Evolutionary conservation across 2,329 filamentous ascomycete genomes (phyloP).

Genomic region (Aspergillus pseudoglaucus): DNA sequence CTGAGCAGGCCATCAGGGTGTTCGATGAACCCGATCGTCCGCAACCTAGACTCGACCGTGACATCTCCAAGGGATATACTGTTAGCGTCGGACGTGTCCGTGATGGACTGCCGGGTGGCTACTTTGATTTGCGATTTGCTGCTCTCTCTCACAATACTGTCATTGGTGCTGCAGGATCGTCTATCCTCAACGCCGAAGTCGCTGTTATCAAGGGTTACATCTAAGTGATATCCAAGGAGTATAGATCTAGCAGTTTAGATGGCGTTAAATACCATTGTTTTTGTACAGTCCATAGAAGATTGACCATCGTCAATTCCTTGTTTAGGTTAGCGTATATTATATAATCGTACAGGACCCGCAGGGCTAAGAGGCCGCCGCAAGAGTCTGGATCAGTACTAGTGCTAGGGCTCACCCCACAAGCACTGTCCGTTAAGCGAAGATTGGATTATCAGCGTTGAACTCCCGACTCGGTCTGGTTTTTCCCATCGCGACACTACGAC

Average conservation of each 20-base stretch:
- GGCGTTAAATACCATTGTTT: conserved; percentile 10
- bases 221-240: conserved; percentile 31
- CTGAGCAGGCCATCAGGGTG: conserved; percentile 71
- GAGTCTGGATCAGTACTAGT: conserved; percentile 20
- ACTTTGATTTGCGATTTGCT: conserved; percentile 94
- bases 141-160: conserved; percentile 88
- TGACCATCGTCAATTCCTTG: conserved; percentile 4
- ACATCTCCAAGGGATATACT: conserved; percentile 78
- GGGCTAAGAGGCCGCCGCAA: background rate
- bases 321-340: conserved; percentile 4
- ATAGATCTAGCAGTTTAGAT: conserved; percentile 9
- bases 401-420: conserved; percentile 25
- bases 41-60: conserved; percentile 82
- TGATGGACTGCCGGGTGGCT: conserved; percentile 70
- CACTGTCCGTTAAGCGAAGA: conserved; percentile 28
- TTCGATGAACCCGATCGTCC: conserved; percentile 87
- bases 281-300: conserved; percentile 1
- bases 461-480: conserved; percentile 15
- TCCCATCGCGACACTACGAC: conserved; percentile 31
- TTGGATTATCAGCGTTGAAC: conserved; percentile 14
- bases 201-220: conserved; percentile 83
- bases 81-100: conserved; percentile 84
- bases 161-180: conserved; percentile 92
- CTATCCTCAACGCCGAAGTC: conserved; percentile 89
- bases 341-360: background rate